Evolutionary conservation across 495 filamentous ascomycete genomes (phyloP).

Genomic region (Podospora bellae-mahoneyi): DNA sequence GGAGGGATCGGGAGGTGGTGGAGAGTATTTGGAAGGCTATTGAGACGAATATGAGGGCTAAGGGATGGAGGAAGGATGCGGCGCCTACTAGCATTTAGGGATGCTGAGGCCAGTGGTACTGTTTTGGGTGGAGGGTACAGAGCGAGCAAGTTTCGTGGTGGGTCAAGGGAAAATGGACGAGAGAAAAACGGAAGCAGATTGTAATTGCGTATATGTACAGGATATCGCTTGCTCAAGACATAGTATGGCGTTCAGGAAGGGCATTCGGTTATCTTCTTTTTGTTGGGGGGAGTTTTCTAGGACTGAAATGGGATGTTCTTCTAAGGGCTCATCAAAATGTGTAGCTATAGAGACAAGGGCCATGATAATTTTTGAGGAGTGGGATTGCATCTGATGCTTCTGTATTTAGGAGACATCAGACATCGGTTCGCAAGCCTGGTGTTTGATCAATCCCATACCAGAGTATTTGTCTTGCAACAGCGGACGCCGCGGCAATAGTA

Average conservation of each 20-base stretch:
- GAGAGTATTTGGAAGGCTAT: conserved; percentile 90
- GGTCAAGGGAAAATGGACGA: not conserved
- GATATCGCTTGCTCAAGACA: not conserved
- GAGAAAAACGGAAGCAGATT: not conserved
- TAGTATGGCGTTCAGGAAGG: not conserved
- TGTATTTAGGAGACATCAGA: not conserved
- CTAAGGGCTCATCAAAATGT: not conserved
- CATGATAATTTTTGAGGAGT: not conserved
- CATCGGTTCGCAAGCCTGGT: not conserved
- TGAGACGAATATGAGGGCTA: conserved; percentile 80
- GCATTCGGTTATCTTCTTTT: not conserved
- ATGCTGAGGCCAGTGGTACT: not conserved
- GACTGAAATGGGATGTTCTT: not conserved
- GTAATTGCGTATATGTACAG: not conserved
- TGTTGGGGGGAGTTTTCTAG: not conserved
- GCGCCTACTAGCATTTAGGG: conserved; percentile 39
- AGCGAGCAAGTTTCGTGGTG: not conserved
- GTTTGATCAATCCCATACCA: too few species aligned
- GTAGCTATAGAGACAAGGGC: not conserved
- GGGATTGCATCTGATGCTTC: not conserved
- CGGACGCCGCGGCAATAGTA: too few species aligned
- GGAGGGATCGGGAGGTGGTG: conserved; percentile 89
- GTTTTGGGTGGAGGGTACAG: not conserved
- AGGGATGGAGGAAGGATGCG: conserved; percentile 75
- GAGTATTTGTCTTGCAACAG: too few species aligned